Base-by-base conservation (phyloP, 2,329 filamentous ascomycete genomes). In the Penicillium sp. region DNA sequence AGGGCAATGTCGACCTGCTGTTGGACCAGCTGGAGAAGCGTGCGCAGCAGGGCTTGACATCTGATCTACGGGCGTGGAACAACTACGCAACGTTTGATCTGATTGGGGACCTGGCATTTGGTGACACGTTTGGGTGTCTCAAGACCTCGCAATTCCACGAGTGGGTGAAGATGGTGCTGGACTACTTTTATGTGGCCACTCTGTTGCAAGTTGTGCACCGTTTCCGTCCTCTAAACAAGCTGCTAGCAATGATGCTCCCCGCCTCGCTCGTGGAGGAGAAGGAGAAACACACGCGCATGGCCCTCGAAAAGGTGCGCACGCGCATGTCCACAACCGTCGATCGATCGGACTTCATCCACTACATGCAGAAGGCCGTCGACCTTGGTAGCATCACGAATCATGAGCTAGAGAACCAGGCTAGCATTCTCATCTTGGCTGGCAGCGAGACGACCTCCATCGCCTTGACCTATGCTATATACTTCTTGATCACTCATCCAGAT, bases 381-480 rank as follows among this genome's bases (percentile, higher is more conserved):
- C 28, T 28, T 5, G 47, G 28, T 48, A 18, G 26, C 14, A 33
- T 33, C 23, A 5, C 47, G 11, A 48, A 18, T n/a, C 24, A 3
- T 14, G 30, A 33, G 30, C 8, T 33, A 3, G 30, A 33, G 9
- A 14, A 9, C 30, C 7, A 33, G 7, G 30, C 12, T 9, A 33
- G n/a, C 16, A 8, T 48, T 16, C n/a, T 55, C 20, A 26, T 55
- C 5, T 6, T 48, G 14, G 52, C 42, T 2, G 52, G 52, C 1
- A 46, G 42, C 8, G 77, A 80, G 54, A 80, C 78, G 0, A 80
- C 77, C 0, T 77, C 77, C 0, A 78, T 77, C 0, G 63, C 72
- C 1, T 63, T 80, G 2, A 64, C 68, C 0, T 77, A 77, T 1
- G 63, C 68, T 0, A 76, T 75, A 0, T 80, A 71, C 52, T 66